Percentiles rank a stretch among this genome's conserved stretches.
Conservation (phyloP, 2,329 filamentous ascomycete species). For the Cladosporium sp. region DNA sequence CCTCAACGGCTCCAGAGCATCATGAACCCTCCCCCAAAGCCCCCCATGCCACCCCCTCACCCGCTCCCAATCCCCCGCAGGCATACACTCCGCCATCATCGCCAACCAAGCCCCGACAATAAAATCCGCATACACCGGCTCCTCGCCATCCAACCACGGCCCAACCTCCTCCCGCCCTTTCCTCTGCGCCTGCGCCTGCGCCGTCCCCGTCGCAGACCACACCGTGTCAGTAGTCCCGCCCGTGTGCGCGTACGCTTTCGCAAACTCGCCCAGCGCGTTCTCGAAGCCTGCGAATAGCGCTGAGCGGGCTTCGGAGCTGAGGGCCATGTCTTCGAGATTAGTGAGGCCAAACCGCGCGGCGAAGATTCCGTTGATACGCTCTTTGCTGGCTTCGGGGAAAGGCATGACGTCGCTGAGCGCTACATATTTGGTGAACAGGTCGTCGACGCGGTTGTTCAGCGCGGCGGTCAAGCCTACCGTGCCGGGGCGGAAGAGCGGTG, state of each 20-base stretch:
- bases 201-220: constrained; percentile 27
- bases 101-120: constrained; percentile 61
- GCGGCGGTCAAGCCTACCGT: constrained; percentile 41
- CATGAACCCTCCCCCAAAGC: constrained; percentile 53
- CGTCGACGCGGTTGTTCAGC: constrained; percentile 60
- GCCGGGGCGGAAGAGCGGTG: constrained; percentile 52
- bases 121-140: constrained; percentile 57
- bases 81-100: constrained; percentile 48
- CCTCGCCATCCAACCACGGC: constrained; percentile 52
- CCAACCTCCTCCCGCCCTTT: constrained; percentile 37
- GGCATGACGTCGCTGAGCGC: constrained; percentile 49
- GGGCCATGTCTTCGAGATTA: constrained; percentile 36
- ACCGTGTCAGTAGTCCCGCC: constrained; percentile 32
- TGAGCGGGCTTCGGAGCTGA: constrained; percentile 44
- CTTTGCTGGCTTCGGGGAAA: constrained; percentile 54
- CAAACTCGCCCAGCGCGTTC: constrained; percentile 46
- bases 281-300: constrained; percentile 46
- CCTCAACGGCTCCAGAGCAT: constrained; percentile 39
- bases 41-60: constrained; percentile 54
- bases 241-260: constrained; percentile 45
- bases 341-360: constrained; percentile 45
- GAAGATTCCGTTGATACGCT: constrained; percentile 52
- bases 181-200: constrained; percentile 26
- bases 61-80: constrained; percentile 51
- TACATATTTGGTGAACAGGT: constrained; percentile 53